Evolutionary conservation across 1,284 basidiomycete genomes (phyloP).

Genomic region (Fomitiporia mediterranea): DNA sequence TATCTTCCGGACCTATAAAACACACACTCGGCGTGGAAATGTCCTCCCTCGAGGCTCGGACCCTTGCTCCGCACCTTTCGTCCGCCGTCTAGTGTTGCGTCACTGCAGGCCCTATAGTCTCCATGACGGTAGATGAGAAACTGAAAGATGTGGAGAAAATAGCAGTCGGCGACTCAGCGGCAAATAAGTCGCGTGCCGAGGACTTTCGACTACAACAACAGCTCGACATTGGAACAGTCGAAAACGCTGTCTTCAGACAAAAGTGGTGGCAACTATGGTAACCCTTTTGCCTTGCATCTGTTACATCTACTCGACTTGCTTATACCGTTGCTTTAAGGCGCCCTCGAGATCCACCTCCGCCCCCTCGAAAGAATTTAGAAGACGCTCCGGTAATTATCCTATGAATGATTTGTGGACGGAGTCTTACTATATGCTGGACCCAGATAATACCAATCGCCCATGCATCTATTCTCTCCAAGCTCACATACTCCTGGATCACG

Average conservation of each 20-base stretch:
- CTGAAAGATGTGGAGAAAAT: constrained; percentile 1
- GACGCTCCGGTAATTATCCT: constrained; percentile 42
- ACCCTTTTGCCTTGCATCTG: constrained; percentile 11
- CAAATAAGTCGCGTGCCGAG: constrained; percentile 2
- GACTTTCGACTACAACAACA: constrained; percentile 27
- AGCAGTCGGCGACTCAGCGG: background rate
- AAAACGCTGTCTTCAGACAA: constrained; percentile 38
- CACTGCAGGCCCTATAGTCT: background rate
- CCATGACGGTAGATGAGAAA: constrained; percentile 7
- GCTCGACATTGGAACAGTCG: constrained; percentile 42
- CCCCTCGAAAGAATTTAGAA: constrained; percentile 50
- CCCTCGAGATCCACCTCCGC: constrained; percentile 53
- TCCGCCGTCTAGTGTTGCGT: background rate
- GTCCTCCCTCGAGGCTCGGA: background rate
- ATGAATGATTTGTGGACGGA: constrained; percentile 1
- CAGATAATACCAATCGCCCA: constrained; percentile 54
- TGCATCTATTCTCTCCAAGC: constrained; percentile 51
- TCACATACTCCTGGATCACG: constrained; percentile 64
- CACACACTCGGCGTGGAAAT: too few relatives aligned
- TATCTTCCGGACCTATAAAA: background rate
- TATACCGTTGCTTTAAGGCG: constrained; percentile 38
- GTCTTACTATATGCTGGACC: constrained; percentile 4
- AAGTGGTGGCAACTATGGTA: constrained; percentile 48
- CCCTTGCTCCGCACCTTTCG: background rate
- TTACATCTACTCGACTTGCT: constrained; percentile 1